Base-by-base conservation (phyloP, 345 rosid species). In the Iberis pinnata region DNA sequence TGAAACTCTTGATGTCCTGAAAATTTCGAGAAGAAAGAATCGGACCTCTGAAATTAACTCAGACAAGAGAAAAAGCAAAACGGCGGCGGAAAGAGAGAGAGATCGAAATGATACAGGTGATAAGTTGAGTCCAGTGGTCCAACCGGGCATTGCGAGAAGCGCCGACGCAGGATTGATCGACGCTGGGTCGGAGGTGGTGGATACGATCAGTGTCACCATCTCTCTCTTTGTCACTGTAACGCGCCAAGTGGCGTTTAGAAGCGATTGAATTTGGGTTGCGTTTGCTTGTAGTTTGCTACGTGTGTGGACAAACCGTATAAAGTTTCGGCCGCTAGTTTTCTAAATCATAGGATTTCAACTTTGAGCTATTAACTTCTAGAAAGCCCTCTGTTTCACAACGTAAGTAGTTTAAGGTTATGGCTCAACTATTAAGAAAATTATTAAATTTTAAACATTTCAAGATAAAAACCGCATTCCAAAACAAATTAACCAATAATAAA, bases 141-240 rank as follows among this genome's bases (percentile, higher is more conserved):
- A 86, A 0, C 83, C 88, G 12, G 90, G 80, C 81, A 76, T 80
- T 62, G 81, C 64, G 24, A 89, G 67, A 67, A 86, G 86, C 42
- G 81, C 78, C 12, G 68, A 29, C 54, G 96, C 96, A 0, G 97
- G 97, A 66, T 84, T 86, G 69, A 86, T 75, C 56, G 97, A 89
- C 39, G 97, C 97, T 4, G 97, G 86, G 54, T 89, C 97, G 40
- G 18, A 39, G 49, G 86, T 79, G 12, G 97, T 86, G 42, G 95
- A 80, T 49, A 86, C 95, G 47, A 86, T 19, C 18, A 89, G 75
- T 8, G 79, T 80, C 63, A 84, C 95, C 95, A 86, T 89, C 2
- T 22, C 41, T 25, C 48, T 43, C 32, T 33, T 43, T 53, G 60
- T 6, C 17, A 43, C 68, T 42, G 62, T 18, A 29, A 48, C 71